A percentile compares a stretch with the other conserved stretches of the same genome.
Evolutionary conservation across 768 basidiomycete genomes (phyloP).

Genomic region (Jaapia argillacea): DNA sequence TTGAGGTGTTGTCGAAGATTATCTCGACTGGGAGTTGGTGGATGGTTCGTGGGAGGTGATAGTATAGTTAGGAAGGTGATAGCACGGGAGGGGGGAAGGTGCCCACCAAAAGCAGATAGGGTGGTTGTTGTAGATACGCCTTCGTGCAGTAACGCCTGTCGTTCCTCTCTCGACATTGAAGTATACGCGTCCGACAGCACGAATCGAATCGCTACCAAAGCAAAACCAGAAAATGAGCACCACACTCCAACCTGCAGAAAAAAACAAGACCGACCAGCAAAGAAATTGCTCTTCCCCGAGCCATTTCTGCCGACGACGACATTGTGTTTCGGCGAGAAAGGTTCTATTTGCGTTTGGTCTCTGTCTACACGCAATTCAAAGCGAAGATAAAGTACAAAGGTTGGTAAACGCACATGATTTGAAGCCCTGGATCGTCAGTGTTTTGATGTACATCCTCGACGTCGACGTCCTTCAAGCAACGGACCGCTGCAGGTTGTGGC

Average conservation of each 20-base stretch:
- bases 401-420: slow-evolving; percentile 72
- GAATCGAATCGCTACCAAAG: slow-evolving; percentile 76
- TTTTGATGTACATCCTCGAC: slow-evolving; percentile 88
- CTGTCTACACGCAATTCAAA: slow-evolving; percentile 38
- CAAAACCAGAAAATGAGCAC: neutral
- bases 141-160: slow-evolving; percentile 89
- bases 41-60: neutral
- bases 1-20: slow-evolving; percentile 90
- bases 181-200: slow-evolving; percentile 97
- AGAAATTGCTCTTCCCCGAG: slow-evolving; percentile 98
- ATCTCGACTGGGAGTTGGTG: slow-evolving; percentile 60
- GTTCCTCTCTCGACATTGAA: slow-evolving; percentile 88
- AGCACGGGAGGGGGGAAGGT: too few relatives aligned
- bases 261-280: slow-evolving; percentile 56
- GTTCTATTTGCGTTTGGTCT: slow-evolving; percentile 88
- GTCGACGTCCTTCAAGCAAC: too few relatives aligned
- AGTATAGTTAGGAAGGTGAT: neutral
- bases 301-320: slow-evolving; percentile 98
- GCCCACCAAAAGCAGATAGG: slow-evolving; percentile 79
- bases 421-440: slow-evolving; percentile 89
- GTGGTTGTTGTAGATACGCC: slow-evolving; percentile 84
- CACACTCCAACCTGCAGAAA: neutral
- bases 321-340: slow-evolving; percentile 89
- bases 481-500: too few relatives aligned
- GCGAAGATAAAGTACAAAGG: slow-evolving; percentile 1